phyloP scores from a whole-genome alignment of 2,329 filamentous ascomycete genomes.

The Chaetomium strumarium region DNA sequence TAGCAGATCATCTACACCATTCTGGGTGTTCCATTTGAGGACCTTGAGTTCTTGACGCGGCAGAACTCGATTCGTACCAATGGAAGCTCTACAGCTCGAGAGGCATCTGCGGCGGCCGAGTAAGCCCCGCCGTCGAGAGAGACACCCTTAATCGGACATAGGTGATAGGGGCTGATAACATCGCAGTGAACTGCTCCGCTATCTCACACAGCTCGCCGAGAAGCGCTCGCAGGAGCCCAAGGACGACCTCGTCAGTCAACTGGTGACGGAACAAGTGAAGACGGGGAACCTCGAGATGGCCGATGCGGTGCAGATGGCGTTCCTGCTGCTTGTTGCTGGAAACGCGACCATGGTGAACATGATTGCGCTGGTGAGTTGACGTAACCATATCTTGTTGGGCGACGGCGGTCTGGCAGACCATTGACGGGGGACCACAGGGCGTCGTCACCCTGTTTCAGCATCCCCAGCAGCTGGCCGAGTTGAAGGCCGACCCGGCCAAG shows the following conservation, averaged over 20 bases:
- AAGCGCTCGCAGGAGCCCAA: constrained; percentile 34
- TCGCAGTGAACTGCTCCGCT: constrained; percentile 37
- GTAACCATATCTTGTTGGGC: background rate
- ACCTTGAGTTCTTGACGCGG: constrained; percentile 41
- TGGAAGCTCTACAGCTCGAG: constrained; percentile 41
- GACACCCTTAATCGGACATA: background rate
- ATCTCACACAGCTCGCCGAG: constrained; percentile 40
- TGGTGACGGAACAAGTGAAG: constrained; percentile 37
- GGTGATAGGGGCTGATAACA: too few species aligned
- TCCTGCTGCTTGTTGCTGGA: constrained; percentile 44
- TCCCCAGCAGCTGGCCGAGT: constrained; percentile 36
- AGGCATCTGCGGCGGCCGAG: constrained; percentile 41
- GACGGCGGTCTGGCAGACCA: too few species aligned
- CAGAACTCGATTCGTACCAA: constrained; percentile 42
- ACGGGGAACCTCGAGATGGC: constrained; percentile 35
- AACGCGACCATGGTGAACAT: constrained; percentile 49
- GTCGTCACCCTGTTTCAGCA: constrained; percentile 40
- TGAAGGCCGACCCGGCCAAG: constrained; percentile 34
- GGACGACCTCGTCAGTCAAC: constrained; percentile 42
- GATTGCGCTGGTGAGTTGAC: constrained; percentile 37
- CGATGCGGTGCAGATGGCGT: constrained; percentile 42
- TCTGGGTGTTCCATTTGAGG: constrained; percentile 42
- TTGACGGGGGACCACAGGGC: constrained; percentile 29
- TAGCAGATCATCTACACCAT: constrained; percentile 45
- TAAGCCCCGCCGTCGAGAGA: constrained; percentile 22